Conservation (phyloP, 2,329 filamentous ascomycete species). For the Alternaria gansuensis region DNA sequence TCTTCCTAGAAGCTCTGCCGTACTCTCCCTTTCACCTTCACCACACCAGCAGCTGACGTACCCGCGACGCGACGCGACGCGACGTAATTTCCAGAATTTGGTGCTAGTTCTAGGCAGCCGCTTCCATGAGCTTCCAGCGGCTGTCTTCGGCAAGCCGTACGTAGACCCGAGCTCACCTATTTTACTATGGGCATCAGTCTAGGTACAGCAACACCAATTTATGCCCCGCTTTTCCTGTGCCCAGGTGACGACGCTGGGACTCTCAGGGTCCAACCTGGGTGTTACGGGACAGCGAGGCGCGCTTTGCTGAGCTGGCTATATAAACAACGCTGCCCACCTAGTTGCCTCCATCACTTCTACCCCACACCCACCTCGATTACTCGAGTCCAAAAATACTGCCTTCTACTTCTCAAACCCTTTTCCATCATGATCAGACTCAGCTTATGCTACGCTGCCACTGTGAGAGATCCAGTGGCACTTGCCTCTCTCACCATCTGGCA, state of each 20-base stretch:
- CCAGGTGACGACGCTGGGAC: background rate
- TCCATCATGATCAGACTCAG: slow-evolving; percentile 2
- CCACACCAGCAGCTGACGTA: background rate
- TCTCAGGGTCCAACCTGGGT: background rate
- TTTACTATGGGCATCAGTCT: slow-evolving; percentile 20
- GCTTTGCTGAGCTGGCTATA: slow-evolving; percentile 5
- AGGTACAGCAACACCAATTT: slow-evolving; percentile 16
- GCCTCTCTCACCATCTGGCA: background rate
- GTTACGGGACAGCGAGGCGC: background rate
- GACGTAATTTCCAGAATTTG: background rate
- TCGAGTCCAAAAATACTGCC: background rate
- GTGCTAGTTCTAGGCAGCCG: slow-evolving; percentile 14
- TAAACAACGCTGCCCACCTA: slow-evolving; percentile 10
- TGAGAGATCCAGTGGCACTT: background rate
- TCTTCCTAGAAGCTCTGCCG: no score
- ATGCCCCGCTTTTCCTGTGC: slow-evolving; percentile 11
- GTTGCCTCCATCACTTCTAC: slow-evolving; percentile 9
- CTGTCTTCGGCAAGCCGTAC: slow-evolving; percentile 13
- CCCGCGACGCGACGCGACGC: slow-evolving; percentile 3
- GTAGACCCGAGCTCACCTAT: slow-evolving; percentile 22
- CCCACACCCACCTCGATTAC: slow-evolving; percentile 1
- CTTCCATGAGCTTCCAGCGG: slow-evolving; percentile 11
- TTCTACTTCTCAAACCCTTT: background rate
- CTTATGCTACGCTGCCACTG: background rate
- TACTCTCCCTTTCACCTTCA: slow-evolving; percentile 1